Evolutionary conservation across 2,329 filamentous ascomycete genomes (phyloP).

Genomic region (Periconia digitata): DNA sequence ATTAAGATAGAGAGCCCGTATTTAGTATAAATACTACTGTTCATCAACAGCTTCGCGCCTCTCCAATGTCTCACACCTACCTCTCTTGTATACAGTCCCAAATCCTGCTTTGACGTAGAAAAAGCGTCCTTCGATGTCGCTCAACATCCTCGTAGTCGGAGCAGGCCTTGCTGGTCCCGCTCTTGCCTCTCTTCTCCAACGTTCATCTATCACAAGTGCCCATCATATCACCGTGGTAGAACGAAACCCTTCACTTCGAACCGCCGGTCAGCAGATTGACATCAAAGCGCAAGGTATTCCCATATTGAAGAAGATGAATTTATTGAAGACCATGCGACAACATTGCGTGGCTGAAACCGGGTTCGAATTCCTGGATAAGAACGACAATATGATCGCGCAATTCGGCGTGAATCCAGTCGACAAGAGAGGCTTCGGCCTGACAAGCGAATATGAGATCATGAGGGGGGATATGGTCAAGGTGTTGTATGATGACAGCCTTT

Average conservation of each 20-base stretch:
- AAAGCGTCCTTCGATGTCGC: conserved; percentile 6
- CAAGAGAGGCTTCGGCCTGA: conserved; percentile 3
- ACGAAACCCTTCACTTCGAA: conserved; percentile 45
- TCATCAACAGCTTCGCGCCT: too few relatives aligned
- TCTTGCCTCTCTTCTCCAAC: conserved; percentile 55
- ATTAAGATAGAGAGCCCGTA: too few relatives aligned
- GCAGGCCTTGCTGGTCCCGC: conserved; percentile 36
- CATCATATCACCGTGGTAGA: conserved; percentile 47
- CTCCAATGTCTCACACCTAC: too few relatives aligned
- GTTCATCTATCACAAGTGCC: conserved; percentile 23
- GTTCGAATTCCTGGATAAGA: conserved; percentile 35
- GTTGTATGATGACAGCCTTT: conserved; percentile 50
- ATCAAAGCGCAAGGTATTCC: conserved; percentile 46
- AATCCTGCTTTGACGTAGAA: too few relatives aligned
- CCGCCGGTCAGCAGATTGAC: conserved; percentile 50
- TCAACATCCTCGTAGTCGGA: conserved; percentile 33
- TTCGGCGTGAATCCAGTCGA: conserved; percentile 14
- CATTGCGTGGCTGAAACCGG: conserved; percentile 44
- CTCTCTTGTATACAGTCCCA: too few relatives aligned
- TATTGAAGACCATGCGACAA: conserved; percentile 38
- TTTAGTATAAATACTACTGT: too few relatives aligned
- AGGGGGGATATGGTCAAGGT: conserved; percentile 55
- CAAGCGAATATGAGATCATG: conserved; percentile 48
- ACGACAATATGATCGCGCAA: conserved; percentile 15
- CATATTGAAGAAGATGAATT: conserved; percentile 45